Conservation (phyloP, 1,139 yeast genomes). For the Pichia sp. region DNA sequence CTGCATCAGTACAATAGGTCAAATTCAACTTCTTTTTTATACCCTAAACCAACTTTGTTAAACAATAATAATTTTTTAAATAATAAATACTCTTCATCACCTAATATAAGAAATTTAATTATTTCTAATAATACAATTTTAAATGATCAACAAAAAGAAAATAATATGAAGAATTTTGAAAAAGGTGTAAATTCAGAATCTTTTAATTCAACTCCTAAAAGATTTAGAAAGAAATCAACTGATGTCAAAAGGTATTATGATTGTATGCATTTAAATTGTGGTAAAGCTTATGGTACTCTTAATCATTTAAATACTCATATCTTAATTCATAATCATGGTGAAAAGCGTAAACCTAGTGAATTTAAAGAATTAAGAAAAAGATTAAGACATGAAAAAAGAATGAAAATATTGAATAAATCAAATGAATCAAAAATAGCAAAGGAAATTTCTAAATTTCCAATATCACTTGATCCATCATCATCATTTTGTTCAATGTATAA, state of each 20-base stretch:
- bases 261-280: constrained; percentile 56
- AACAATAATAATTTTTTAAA: too few relatives aligned
- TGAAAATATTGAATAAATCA: neutral
- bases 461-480: too few relatives aligned
- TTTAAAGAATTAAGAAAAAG: constrained; percentile 7
- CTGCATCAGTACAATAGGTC: too few relatives aligned
- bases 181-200: too few relatives aligned
- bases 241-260: constrained; percentile 63
- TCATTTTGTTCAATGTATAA: too few relatives aligned
- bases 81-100: too few relatives aligned
- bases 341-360: constrained; percentile 61
- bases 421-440: neutral
- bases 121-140: too few relatives aligned
- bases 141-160: too few relatives aligned
- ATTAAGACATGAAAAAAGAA: neutral
- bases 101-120: too few relatives aligned
- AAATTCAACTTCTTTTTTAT: too few relatives aligned
- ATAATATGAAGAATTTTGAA: too few relatives aligned
- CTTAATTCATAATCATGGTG: constrained; percentile 65
- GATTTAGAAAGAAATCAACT: constrained; percentile 62
- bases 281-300: constrained; percentile 68
- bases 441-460: neutral
- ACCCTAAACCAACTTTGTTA: too few relatives aligned
- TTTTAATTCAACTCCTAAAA: constrained; percentile 22
- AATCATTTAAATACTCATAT: constrained; percentile 77